These are phyloP conservation scores for Dendrobium chrysotoxum DNA, from an alignment of 106 monocot species.

Conservation along the genomic window DNA sequence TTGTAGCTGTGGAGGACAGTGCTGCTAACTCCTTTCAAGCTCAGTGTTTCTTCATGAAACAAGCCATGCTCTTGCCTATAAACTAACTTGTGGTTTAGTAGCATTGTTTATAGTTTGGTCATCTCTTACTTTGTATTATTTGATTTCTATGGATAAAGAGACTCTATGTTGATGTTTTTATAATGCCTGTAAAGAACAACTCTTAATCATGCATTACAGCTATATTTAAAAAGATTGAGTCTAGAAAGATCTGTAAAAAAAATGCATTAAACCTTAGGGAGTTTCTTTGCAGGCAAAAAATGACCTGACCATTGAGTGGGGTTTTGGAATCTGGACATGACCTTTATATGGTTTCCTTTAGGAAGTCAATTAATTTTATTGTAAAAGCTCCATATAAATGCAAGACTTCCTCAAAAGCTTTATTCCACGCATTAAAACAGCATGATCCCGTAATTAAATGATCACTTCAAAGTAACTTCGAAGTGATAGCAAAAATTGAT, in stretches of 20 bases:
- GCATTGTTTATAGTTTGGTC: neutral
- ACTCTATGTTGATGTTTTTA: too few relatives aligned
- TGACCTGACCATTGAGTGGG: neutral
- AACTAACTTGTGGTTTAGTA: conserved; percentile 67
- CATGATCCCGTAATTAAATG: neutral
- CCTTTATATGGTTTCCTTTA: neutral
- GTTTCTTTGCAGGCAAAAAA: neutral
- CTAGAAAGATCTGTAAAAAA: neutral
- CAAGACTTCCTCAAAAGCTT: neutral
- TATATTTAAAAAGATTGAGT: neutral
- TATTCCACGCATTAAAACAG: too few relatives aligned
- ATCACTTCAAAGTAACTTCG: too few relatives aligned
- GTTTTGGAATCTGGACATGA: neutral
- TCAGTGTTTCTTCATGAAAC: conserved; percentile 92
- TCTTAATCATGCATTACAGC: too few relatives aligned
- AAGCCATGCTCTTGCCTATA: conserved; percentile 92
- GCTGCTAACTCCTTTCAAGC: conserved; percentile 84
- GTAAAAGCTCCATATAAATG: neutral
- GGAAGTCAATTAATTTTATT: neutral
- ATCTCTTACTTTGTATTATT: neutral
- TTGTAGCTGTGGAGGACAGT: conserved; percentile 86
- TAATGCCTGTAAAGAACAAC: too few relatives aligned
- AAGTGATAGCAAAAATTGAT: too few relatives aligned
- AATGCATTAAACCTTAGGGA: neutral
- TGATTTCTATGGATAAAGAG: neutral